These are phyloP conservation scores for Achlya hypogyna DNA, from an alignment of 352 stramenopile species.

Conservation along the genomic window DNA sequence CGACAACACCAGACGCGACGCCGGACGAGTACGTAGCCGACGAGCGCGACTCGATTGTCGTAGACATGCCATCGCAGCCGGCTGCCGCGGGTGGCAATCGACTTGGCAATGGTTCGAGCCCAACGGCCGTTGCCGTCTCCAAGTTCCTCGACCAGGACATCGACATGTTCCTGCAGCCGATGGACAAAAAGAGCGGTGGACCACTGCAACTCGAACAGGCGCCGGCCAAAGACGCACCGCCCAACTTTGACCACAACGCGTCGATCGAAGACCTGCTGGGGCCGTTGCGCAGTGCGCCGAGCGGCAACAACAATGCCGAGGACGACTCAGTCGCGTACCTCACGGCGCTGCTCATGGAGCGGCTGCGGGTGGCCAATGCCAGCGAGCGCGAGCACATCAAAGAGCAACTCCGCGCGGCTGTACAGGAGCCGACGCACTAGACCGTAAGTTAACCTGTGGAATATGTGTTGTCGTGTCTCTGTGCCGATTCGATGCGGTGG, in stretches of 20 bases:
- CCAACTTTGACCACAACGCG: constrained; percentile 1
- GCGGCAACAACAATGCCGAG: constrained; percentile 3
- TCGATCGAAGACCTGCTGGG: neutral
- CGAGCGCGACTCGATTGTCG: constrained; percentile 18
- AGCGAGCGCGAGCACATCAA: neutral
- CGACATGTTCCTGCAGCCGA: constrained; percentile 20
- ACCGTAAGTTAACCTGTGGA: neutral
- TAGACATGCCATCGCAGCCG: constrained; percentile 17
- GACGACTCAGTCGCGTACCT: constrained; percentile 9
- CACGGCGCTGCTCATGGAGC: constrained; percentile 12
- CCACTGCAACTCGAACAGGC: constrained; percentile 3
- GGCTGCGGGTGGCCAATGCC: constrained; percentile 3
- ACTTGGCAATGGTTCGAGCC: neutral
- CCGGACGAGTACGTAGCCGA: constrained; percentile 17
- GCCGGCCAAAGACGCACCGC: neutral
- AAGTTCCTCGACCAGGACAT: constrained; percentile 19
- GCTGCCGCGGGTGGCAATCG: neutral
- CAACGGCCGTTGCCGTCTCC: constrained; percentile 12
- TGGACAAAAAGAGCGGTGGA: constrained; percentile 6
- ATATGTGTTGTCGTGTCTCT: neutral
- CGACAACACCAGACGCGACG: constrained; percentile 5
- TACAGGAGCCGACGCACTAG: neutral
- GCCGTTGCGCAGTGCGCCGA: neutral
- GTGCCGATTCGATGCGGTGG: neutral
- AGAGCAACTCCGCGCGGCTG: neutral